These are phyloP conservation scores for Xylaria cubensis DNA, from an alignment of 495 filamentous ascomycete species.

Conservation along the genomic window DNA sequence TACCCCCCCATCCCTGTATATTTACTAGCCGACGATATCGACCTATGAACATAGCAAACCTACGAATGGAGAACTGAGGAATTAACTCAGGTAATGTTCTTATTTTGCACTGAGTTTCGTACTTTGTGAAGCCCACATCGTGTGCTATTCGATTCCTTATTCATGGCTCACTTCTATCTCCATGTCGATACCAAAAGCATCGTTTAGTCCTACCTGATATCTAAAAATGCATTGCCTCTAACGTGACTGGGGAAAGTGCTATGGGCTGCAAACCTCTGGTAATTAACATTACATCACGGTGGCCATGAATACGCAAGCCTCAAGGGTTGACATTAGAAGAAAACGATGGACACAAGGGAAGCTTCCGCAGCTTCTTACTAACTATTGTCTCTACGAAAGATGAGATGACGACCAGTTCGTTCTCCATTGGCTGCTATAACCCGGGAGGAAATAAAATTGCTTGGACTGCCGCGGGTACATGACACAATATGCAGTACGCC, in stretches of 20 bases:
- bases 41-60: neutral
- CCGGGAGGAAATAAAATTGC: too few species aligned
- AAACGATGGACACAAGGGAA: neutral
- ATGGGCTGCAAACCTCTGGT: neutral
- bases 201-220: neutral
- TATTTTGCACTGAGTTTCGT: too few species aligned
- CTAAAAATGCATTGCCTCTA: neutral
- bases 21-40: neutral
- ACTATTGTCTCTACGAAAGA: neutral
- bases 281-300: neutral
- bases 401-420: neutral
- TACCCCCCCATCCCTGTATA: constrained; percentile 6
- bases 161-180: neutral
- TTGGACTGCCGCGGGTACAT: too few species aligned
- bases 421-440: neutral
- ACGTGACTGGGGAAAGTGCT: neutral
- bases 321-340: neutral
- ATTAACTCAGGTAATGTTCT: neutral
- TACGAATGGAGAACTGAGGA: neutral
- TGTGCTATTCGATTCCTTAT: too few species aligned
- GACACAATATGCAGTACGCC: neutral
- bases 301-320: too few species aligned
- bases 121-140: too few species aligned
- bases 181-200: neutral
- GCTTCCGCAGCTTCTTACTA: neutral